Conservation (phyloP, 2,329 filamentous ascomycete genomes). For the Phoma sp. region DNA sequence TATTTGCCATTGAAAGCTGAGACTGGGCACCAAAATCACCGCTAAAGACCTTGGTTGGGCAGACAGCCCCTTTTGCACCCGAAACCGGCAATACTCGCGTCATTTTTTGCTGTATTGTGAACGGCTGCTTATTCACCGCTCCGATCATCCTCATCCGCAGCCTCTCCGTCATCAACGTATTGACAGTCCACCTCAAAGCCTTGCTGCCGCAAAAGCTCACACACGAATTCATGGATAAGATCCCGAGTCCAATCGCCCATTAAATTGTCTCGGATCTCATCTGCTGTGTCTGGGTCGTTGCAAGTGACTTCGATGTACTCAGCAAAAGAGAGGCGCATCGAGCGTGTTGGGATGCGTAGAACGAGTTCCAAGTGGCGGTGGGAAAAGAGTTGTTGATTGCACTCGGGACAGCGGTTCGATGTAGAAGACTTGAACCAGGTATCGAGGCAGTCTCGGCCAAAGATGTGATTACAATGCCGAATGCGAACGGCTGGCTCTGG, state of each 20-base stretch:
- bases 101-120: no score
- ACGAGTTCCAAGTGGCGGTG: neutral
- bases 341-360: neutral
- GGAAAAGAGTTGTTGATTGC: slow-evolving; percentile 2
- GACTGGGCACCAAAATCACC: no score
- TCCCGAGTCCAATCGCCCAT: neutral
- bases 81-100: no score
- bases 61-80: no score
- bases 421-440: neutral
- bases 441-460: neutral
- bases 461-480: neutral
- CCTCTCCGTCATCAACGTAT: neutral
- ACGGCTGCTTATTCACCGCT: neutral
- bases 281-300: neutral
- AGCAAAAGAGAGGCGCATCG: neutral
- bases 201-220: neutral
- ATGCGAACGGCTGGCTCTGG: neutral
- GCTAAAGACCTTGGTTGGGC: no score
- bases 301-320: neutral
- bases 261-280: neutral
- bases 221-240: neutral
- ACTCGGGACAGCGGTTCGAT: slow-evolving; percentile 1
- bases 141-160: neutral
- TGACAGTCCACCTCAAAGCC: neutral
- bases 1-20: no score